Evolutionary conservation across 805 yeast genomes (phyloP), one percentile per base, ranked within the genome.

Genomic region (Zygosaccharomyces lentus): DNA sequence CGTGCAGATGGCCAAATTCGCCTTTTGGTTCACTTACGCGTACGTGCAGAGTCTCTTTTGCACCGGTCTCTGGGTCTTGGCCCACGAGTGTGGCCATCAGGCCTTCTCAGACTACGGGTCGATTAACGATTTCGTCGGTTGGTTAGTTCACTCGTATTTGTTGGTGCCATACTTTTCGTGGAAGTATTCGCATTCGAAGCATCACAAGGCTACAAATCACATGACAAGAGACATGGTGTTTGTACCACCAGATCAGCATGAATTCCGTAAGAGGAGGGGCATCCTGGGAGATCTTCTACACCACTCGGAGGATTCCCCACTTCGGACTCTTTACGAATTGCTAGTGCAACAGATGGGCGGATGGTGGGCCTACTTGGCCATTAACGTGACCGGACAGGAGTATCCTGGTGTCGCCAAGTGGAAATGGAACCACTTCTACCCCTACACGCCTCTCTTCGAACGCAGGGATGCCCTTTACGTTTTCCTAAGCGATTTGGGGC

Each of bases 81-180:
- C 95, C 43, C 96, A 87, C 67, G 96, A 87, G 68, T 87, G 96
- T 73, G 96, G 96, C 50, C 96, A 87, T 66, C 84, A 80, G 56
- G 95, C 95, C 17, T 87, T 87, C 67, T 75, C 84, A 32, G 86
- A 83, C 58, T 81, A 80, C 61, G 80, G 80, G 32, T 67, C 74
- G 70, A 80, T 85, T 53, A 86, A 87, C 66, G 91, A 87, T 66
- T 67, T 78, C 32, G 84, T 82, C 37, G 96, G 96, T 37, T 87
- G 95, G 95, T 64, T 84, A 32, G 70, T 87, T 52, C 96, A 87
- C 70, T 83, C 91, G 15, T 79, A 77, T 61, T 70, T 85, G 57
- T 64, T 85, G 58, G 96, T 87, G 26, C 96, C 96, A 38, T 87
- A 82, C 71, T 86, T 86, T 65, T 83, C 93, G 7, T 87, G 96